These are phyloP conservation scores for Saprolegnia diclina DNA, from an alignment of 352 stramenopile genomes.

Conservation along the genomic window DNA sequence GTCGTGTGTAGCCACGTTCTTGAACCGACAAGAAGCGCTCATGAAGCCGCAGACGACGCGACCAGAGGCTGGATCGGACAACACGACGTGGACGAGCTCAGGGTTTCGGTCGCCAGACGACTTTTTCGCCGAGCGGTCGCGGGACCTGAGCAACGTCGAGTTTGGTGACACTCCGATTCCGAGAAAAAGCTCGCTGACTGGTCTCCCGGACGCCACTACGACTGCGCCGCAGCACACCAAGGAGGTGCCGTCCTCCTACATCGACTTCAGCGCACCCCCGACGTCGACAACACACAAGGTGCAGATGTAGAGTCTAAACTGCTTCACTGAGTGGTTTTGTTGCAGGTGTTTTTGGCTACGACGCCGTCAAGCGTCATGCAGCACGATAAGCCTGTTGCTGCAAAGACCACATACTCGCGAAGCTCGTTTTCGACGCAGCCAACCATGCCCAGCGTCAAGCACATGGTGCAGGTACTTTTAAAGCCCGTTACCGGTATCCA, in stretches of 20 bases:
- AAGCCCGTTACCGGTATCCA: too few relatives aligned
- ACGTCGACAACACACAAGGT: too few relatives aligned
- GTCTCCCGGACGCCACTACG: not conserved
- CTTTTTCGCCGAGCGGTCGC: conserved; percentile 21
- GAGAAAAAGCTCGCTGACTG: not conserved
- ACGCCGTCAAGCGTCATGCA: too few relatives aligned
- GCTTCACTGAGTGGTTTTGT: too few relatives aligned
- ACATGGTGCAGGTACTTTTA: too few relatives aligned
- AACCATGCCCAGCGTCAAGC: too few relatives aligned
- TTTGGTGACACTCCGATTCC: conserved; percentile 6
- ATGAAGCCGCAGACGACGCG: not conserved
- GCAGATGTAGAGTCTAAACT: too few relatives aligned
- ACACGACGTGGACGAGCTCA: conserved; percentile 3
- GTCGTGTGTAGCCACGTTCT: not conserved
- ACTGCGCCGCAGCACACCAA: not conserved
- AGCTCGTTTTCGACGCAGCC: too few relatives aligned
- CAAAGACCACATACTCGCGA: too few relatives aligned
- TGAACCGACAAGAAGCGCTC: not conserved
- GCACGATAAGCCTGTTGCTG: too few relatives aligned
- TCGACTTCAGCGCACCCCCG: not conserved
- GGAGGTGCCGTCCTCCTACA: not conserved
- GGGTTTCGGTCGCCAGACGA: not conserved
- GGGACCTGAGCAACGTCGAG: conserved; percentile 15
- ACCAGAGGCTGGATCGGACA: not conserved
- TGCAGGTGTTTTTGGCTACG: too few relatives aligned